Conservation (phyloP, 495 filamentous ascomycete species). For the Penicillium pancosmium region DNA sequence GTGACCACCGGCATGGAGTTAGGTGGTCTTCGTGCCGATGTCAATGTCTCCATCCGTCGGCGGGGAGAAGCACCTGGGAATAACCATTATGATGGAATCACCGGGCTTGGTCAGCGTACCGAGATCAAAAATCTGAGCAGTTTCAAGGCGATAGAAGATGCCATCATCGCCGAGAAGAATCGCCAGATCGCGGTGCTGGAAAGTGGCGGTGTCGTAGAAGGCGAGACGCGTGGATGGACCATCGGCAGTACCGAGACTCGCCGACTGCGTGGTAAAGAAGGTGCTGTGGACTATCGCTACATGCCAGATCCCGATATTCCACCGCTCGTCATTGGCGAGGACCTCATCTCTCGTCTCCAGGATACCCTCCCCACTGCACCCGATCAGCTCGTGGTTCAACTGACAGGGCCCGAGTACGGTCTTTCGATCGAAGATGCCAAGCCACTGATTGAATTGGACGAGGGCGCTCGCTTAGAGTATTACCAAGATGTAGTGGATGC, state of each 20-base stretch:
- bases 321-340: constrained; percentile 72
- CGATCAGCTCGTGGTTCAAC: constrained; percentile 63
- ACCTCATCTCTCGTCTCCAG: constrained; percentile 65
- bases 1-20: constrained; percentile 90
- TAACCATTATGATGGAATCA: constrained; percentile 56
- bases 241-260: constrained; percentile 74
- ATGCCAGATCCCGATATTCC: constrained; percentile 96
- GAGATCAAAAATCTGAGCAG: constrained; percentile 98
- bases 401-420: constrained; percentile 57
- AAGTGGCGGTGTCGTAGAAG: constrained; percentile 72
- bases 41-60: constrained; percentile 86
- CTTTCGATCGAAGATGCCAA: constrained; percentile 86
- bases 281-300: constrained; percentile 95
- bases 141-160: constrained; percentile 92
- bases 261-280: constrained; percentile 86
- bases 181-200: constrained; percentile 84
- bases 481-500: constrained; percentile 72
- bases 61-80: constrained; percentile 45
- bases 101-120: constrained; percentile 77
- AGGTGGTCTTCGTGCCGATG: constrained; percentile 88
- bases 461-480: constrained; percentile 79
- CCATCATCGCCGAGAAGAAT: constrained; percentile 86
- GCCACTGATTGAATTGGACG: constrained; percentile 75
- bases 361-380: constrained; percentile 66
- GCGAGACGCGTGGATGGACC: constrained; percentile 94